Evolutionary conservation across 176 grass and related monocot genomes (phyloP).

Genomic region (Bolboschoenus planiculmis): DNA sequence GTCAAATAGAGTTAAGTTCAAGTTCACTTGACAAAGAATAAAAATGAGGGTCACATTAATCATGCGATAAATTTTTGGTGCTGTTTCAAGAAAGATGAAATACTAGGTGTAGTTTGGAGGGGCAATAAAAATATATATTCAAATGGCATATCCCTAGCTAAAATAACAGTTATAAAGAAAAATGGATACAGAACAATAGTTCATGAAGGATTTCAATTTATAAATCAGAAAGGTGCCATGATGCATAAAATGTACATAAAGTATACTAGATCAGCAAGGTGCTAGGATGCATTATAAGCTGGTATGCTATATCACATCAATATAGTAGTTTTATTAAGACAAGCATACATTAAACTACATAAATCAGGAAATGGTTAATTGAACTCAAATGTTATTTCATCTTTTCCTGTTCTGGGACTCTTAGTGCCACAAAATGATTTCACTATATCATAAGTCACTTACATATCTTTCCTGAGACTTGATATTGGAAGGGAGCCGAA

Average conservation of each 20-base stretch:
- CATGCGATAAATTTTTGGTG: not conserved
- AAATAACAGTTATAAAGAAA: not conserved
- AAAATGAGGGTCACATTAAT: not conserved
- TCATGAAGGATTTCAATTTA: not conserved
- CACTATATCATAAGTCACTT: conserved; percentile 25
- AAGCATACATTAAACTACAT: not conserved
- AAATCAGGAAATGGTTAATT: not conserved
- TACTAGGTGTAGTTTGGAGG: not conserved
- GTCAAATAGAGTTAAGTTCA: not conserved
- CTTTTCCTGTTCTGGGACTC: not conserved
- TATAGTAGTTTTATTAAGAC: not conserved
- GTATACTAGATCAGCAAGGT: not conserved
- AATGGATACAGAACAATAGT: not conserved
- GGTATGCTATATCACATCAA: not conserved
- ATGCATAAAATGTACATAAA: not conserved
- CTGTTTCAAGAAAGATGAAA: not conserved
- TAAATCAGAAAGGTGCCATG: not conserved
- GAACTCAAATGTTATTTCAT: not conserved
- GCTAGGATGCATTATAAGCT: not conserved
- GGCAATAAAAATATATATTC: not conserved
- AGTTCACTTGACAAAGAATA: not conserved
- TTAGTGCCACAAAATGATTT: conserved; percentile 2
- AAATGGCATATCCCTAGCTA: not conserved
- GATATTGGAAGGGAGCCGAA: conserved; percentile 80
- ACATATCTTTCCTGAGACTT: conserved; percentile 61